Evolutionary conservation across 148 eudicot genomes (phyloP).

Genomic region (Euryodendron excelsum): DNA sequence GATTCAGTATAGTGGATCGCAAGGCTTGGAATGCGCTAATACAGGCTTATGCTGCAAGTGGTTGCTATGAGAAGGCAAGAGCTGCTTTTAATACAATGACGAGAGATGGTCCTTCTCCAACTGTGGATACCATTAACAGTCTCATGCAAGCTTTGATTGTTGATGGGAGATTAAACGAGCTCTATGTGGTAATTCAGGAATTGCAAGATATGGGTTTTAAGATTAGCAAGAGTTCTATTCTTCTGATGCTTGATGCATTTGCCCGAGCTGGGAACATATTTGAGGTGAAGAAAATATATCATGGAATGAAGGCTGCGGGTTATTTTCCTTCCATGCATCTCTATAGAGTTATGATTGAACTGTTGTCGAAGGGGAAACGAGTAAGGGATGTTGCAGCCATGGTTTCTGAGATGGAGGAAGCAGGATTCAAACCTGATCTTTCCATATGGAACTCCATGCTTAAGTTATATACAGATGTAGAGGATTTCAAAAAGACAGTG

Average conservation of each 20-base stretch:
- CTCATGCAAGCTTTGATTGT: conserved; percentile 86
- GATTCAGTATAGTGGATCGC: conserved; percentile 53
- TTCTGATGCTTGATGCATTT: conserved; percentile 95
- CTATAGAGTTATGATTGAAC: conserved; percentile 78
- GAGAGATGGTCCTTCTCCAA: conserved; percentile 96
- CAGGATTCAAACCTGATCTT: conserved; percentile 87
- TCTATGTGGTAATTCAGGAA: conserved; percentile 85
- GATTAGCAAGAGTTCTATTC: conserved; percentile 84
- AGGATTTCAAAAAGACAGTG: conserved; percentile 69
- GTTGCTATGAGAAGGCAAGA: conserved; percentile 93
- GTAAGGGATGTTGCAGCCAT: conserved; percentile 86
- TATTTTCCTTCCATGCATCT: conserved; percentile 95
- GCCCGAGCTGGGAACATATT: conserved; percentile 80
- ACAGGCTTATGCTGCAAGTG: conserved; percentile 71
- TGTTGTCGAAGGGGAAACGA: conserved; percentile 70
- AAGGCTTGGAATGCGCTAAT: conserved; percentile 81
- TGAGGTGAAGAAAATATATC: conserved; percentile 93
- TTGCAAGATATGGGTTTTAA: conserved; percentile 97
- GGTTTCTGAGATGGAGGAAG: conserved; percentile 87
- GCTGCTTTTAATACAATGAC: conserved; percentile 98
- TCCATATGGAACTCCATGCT: conserved; percentile 76
- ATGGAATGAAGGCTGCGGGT: conserved; percentile 97
- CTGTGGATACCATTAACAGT: conserved; percentile 68
- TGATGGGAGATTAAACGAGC: conserved; percentile 73
- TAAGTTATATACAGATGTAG: conserved; percentile 72